Evolutionary conservation across 441 rosid genomes (phyloP).

Genomic region (Adansonia gregorii): DNA sequence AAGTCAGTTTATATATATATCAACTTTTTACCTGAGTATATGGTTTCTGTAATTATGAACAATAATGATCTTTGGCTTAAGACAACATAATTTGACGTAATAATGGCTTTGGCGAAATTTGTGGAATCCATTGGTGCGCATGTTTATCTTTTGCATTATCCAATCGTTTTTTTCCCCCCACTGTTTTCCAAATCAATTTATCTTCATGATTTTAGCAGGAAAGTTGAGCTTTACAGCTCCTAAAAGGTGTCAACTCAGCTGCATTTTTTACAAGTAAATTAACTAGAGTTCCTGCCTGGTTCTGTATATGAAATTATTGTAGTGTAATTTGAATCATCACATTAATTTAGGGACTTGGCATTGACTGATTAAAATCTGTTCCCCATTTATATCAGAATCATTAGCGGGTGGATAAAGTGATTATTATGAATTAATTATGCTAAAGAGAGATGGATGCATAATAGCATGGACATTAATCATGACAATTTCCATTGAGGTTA

Average conservation of each 20-base stretch:
- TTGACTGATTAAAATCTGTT: neutral
- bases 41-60: constrained; percentile 45
- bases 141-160: constrained; percentile 32
- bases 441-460: neutral
- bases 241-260: constrained; percentile 25
- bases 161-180: neutral
- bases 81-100: constrained; percentile 63
- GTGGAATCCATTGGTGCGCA: constrained; percentile 52
- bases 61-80: constrained; percentile 44
- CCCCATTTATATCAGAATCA: constrained; percentile 25
- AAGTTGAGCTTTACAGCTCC: constrained; percentile 34
- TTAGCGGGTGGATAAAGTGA: neutral
- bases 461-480: constrained; percentile 11
- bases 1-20: neutral
- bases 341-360: neutral
- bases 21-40: constrained; percentile 28
- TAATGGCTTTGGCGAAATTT: constrained; percentile 46
- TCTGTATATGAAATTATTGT: neutral
- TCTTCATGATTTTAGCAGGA: constrained; percentile 30
- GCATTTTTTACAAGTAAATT: neutral
- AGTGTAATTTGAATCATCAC: neutral
- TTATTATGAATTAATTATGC: constrained; percentile 23
- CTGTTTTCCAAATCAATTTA: constrained; percentile 20
- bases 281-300: neutral
- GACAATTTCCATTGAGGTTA: constrained; percentile 16